Evolutionary conservation across 2,329 filamentous ascomycete species (phyloP).

Genomic region (Fusarium algeriense): DNA sequence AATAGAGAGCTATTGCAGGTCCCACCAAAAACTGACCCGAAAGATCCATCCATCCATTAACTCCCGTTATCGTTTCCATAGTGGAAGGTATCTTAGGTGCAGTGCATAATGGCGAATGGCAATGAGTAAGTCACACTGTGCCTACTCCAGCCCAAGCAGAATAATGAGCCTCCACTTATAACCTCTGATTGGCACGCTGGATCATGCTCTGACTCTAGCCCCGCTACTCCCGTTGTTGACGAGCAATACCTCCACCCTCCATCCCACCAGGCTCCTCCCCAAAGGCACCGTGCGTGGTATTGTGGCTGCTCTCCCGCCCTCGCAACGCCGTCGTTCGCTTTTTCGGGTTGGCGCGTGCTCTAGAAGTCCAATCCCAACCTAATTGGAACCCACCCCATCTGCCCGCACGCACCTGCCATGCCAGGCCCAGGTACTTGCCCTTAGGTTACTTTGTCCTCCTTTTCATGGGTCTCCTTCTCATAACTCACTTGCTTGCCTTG

Average conservation of each 20-base stretch:
- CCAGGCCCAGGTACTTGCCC: slow-evolving; percentile 24
- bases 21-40: slow-evolving; percentile 14
- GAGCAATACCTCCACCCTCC: slow-evolving; percentile 39
- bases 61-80: slow-evolving; percentile 19
- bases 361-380: slow-evolving; percentile 39
- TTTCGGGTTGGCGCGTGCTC: slow-evolving; percentile 40
- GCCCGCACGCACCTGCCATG: slow-evolving; percentile 25
- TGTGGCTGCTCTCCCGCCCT: slow-evolving; percentile 45
- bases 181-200: slow-evolving; percentile 29
- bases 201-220: slow-evolving; percentile 15
- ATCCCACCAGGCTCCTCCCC: slow-evolving; percentile 38
- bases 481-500: slow-evolving; percentile 16
- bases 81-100: neutral
- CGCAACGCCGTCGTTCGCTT: slow-evolving; percentile 39
- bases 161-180: slow-evolving; percentile 11
- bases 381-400: slow-evolving; percentile 35
- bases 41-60: slow-evolving; percentile 14
- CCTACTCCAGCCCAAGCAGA: slow-evolving; percentile 11
- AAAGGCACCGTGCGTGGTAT: slow-evolving; percentile 48
- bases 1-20: slow-evolving; percentile 28
- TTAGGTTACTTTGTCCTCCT: slow-evolving; percentile 45
- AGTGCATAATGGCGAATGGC: slow-evolving; percentile 8
- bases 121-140: slow-evolving; percentile 30
- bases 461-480: slow-evolving; percentile 34
- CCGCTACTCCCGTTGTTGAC: slow-evolving; percentile 37